phyloP scores from a whole-genome alignment of 441 rosid genomes.

The Metrosideros polymorpha region DNA sequence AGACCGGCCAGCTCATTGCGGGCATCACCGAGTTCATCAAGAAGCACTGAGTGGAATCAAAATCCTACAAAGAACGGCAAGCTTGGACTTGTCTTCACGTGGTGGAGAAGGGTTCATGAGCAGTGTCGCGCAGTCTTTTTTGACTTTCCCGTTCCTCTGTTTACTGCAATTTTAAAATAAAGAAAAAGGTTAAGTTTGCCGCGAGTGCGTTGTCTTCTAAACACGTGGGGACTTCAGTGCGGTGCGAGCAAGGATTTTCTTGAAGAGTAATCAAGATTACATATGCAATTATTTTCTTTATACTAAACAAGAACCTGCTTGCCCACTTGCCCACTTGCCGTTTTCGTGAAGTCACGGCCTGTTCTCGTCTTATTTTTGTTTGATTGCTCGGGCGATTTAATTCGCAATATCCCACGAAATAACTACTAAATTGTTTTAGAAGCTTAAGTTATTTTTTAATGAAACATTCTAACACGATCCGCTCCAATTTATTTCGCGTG shows the following conservation, averaged over 20 bases:
- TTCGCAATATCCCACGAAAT: background rate
- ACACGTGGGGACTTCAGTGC: background rate
- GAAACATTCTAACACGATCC: no score
- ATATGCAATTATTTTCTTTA: no score
- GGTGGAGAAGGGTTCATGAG: background rate
- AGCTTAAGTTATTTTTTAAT: no score
- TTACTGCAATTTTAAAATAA: background rate
- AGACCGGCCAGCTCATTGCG: constrained; percentile 20
- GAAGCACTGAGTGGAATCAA: constrained; percentile 5
- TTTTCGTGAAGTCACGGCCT: no score
- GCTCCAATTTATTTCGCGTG: background rate
- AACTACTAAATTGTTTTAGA: no score
- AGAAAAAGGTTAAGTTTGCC: background rate
- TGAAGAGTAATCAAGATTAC: no score
- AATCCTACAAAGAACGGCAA: background rate
- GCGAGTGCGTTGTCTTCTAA: background rate
- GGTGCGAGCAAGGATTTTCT: no score
- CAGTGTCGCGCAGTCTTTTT: background rate
- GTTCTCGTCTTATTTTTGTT: background rate
- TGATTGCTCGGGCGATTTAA: background rate
- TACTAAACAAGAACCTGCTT: no score
- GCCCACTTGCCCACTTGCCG: no score
- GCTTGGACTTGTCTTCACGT: background rate
- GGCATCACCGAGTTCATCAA: constrained; percentile 33
- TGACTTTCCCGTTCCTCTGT: background rate